Conservation (phyloP, 2,329 filamentous ascomycete species). For the Exophiala bonariae region DNA sequence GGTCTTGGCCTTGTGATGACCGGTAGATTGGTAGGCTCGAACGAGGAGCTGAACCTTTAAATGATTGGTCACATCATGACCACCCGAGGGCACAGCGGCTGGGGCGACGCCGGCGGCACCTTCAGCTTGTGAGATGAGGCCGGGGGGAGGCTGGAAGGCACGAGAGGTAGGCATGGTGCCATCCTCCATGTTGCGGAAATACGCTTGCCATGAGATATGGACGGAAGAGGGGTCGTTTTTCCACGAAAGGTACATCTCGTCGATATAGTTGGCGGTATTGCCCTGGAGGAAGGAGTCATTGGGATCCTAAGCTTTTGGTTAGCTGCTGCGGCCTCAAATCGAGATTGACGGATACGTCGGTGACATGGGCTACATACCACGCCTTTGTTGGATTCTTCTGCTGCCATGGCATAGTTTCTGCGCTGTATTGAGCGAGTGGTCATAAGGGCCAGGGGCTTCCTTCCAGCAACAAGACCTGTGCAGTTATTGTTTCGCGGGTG, state of each 20-base stretch:
- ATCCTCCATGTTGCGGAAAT: slow-evolving; percentile 99
- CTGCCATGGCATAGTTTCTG: slow-evolving; percentile 59
- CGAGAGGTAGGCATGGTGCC: slow-evolving; percentile 97
- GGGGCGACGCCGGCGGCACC: slow-evolving; percentile 66
- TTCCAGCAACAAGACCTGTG: slow-evolving; percentile 32
- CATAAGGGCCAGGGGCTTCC: slow-evolving; percentile 45
- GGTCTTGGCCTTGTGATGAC: slow-evolving; percentile 97
- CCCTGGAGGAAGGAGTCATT: slow-evolving; percentile 96
- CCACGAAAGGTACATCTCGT: slow-evolving; percentile 99
- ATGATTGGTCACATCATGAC: slow-evolving; percentile 88
- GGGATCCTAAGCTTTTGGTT: slow-evolving; percentile 61
- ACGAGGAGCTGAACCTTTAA: slow-evolving; percentile 97
- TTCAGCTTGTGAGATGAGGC: slow-evolving; percentile 78
- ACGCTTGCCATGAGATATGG: slow-evolving; percentile 97
- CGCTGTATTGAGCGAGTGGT: slow-evolving; percentile 39
- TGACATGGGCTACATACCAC: slow-evolving; percentile 53
- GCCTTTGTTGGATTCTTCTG: slow-evolving; percentile 60
- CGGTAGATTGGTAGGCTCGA: slow-evolving; percentile 94
- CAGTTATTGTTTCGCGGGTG: slow-evolving; percentile 1
- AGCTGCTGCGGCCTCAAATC: background rate
- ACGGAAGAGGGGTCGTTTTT: slow-evolving; percentile 90
- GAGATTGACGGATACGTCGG: slow-evolving; percentile 2
- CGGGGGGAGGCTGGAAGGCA: slow-evolving; percentile 94
- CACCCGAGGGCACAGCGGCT: slow-evolving; percentile 49
- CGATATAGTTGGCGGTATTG: slow-evolving; percentile 97